Percentiles rank a stretch among this genome's conserved stretches.
phyloP scores from a whole-genome alignment of 2,329 filamentous ascomycete species.

The Exophiala aquamarina region DNA sequence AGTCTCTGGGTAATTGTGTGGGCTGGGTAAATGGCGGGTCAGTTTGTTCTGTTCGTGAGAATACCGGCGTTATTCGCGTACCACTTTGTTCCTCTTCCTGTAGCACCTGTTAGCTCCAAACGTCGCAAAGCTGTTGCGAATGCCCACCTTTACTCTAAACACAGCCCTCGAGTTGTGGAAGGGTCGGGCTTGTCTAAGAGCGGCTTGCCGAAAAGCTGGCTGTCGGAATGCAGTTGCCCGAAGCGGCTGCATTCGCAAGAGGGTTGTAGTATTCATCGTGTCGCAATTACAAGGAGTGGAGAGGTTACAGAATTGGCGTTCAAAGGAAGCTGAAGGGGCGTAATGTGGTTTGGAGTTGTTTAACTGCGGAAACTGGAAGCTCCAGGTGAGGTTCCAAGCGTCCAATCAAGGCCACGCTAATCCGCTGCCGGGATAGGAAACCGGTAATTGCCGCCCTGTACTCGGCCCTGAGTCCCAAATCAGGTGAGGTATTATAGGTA shows the following conservation, averaged over 20 bases:
- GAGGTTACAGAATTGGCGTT: slow-evolving; percentile 2
- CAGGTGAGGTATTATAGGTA: too few species aligned
- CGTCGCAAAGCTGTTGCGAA: not conserved
- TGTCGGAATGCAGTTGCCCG: slow-evolving; percentile 26
- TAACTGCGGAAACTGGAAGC: too few species aligned
- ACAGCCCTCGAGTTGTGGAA: slow-evolving; percentile 25
- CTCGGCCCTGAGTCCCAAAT: too few species aligned
- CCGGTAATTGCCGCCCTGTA: too few species aligned
- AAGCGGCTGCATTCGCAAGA: slow-evolving; percentile 27
- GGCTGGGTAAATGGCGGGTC: slow-evolving; percentile 55
- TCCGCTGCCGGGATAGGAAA: too few species aligned
- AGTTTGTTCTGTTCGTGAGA: slow-evolving; percentile 5
- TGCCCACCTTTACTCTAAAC: slow-evolving; percentile 27
- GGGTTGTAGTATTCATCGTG: slow-evolving; percentile 24
- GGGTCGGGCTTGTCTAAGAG: slow-evolving; percentile 22
- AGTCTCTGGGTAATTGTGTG: slow-evolving; percentile 97
- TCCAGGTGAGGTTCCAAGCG: too few species aligned
- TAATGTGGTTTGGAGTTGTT: too few species aligned
- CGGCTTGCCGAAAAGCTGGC: slow-evolving; percentile 25
- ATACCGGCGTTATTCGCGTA: slow-evolving; percentile 37
- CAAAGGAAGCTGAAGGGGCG: too few species aligned
- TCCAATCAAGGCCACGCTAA: too few species aligned
- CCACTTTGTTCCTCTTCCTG: slow-evolving; percentile 66
- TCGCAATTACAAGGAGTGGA: slow-evolving; percentile 20
- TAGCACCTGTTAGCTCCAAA: slow-evolving; percentile 15